Conservation (phyloP, 2,329 filamentous ascomycete genomes). For the Fusarium sp. region DNA sequence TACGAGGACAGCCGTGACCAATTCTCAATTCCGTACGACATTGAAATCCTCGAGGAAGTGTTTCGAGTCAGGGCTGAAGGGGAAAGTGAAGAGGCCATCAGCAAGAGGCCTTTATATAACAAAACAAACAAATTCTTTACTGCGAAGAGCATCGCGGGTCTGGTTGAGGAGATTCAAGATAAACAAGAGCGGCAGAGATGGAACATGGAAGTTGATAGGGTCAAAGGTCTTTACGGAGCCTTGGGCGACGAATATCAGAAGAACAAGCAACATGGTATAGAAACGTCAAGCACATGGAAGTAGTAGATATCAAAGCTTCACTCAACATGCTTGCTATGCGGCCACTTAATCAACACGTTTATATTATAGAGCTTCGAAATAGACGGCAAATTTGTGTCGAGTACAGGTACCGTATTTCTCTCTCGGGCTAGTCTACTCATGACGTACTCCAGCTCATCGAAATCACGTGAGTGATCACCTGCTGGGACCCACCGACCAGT, state of each 20-base stretch:
- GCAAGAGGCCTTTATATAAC: conserved; percentile 65
- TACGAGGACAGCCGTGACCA: conserved; percentile 71
- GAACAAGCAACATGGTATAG: conserved; percentile 60
- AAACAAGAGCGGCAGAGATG: conserved; percentile 53
- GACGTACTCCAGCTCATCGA: too few relatives aligned
- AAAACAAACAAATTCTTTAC: conserved; percentile 70
- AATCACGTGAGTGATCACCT: too few relatives aligned
- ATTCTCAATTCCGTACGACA: conserved; percentile 71
- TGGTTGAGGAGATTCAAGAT: conserved; percentile 58
- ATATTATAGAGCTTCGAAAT: too few relatives aligned
- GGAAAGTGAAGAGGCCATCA: conserved; percentile 58
- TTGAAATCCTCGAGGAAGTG: conserved; percentile 70
- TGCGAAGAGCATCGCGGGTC: conserved; percentile 59
- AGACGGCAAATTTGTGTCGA: too few relatives aligned
- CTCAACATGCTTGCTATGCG: background rate
- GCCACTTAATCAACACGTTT: too few relatives aligned
- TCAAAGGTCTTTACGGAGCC: conserved; percentile 65
- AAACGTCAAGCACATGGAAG: conserved; percentile 66
- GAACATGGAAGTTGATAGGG: conserved; percentile 60
- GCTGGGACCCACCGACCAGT: too few relatives aligned
- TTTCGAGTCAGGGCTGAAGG: conserved; percentile 63
- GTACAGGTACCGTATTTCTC: too few relatives aligned
- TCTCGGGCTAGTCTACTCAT: too few relatives aligned
- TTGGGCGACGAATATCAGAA: conserved; percentile 66
- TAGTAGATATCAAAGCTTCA: background rate